Base-by-base conservation (phyloP, 169 alveolate species). In the Plasmodium cynomolgi region DNA sequence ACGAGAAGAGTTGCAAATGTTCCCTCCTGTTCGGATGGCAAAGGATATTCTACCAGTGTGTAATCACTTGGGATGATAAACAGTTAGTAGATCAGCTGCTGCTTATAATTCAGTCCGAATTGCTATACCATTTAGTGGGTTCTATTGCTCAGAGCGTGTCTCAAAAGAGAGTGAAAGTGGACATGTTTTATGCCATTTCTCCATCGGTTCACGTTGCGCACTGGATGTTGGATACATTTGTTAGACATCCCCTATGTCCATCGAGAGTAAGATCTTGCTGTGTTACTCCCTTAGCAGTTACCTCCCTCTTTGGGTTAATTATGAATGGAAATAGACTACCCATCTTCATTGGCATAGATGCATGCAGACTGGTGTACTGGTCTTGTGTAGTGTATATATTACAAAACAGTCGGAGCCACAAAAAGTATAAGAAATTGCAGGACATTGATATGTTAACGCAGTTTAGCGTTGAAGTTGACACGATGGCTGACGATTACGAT, bases 241-340 rank as follows among this genome's bases (percentile, higher is more conserved):
- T 97, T 17, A 92, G 98, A 11, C 99, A 98, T 56, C 99, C 99
- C 1, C 95, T 97, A 44, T 97, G 98, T 68, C 99, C 98, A 50
- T 97, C 98, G 2, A 29, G 47, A 33, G 84, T 98, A 37, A 84
- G 99, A 31, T 54, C 85, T 23, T 93, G 97, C 31, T 83, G 97
- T 34, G 94, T 97, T 9, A 93, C 95, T 74, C 96, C 97, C 39
- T 79, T 93, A 56, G 92, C 96, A 9, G 96, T 97, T 96, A 47
- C 96, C 13, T 84, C 97, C 20, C 94, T 98, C 44, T 96, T 97
- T 81, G 96, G 97, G 41, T 85, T 98, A 94, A 91, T 98, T 58
- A 58, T 97, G 47, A 98, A 98, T 86, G 98, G 98, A n/a, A 82
- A 92, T n/a, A 95, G 96, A 34, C 95, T 97, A 23, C 99, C 99